Base-by-base conservation (phyloP, 2,329 filamentous ascomycete species). In the Emmonsiellopsis sp. region DNA sequence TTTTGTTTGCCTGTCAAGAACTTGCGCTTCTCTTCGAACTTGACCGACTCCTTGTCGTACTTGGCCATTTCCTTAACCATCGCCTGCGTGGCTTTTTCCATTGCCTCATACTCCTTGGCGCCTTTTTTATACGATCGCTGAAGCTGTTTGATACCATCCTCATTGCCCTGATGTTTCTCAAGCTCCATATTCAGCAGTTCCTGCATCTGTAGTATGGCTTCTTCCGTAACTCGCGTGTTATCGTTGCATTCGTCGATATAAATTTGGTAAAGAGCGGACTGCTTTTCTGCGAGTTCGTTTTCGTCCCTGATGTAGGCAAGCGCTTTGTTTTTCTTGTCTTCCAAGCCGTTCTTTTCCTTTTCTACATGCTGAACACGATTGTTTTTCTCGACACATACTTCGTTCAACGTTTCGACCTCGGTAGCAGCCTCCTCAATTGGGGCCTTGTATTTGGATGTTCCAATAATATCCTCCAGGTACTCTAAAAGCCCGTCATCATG, bases 381-480 rank as follows among this genome's bases (percentile, higher is more conserved):
- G 61, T 87, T 95, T 76, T 98, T 98, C 70, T 98, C 93, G 63
- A 89, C 79, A 66, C 93, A 98, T 2, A 95, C 82, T 63, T 98
- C 93, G 66, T 98, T 98, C 52, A 97, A 79, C 1, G 83, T 84
- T 70, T 98, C 93, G 0, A 95, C 89, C 69, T 97, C 89, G 1
- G 85, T 75, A 0, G 90, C 92, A 0, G 91, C 85, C 72, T 98
- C 93, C 62, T 98, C 93, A 58, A 98, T 98, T 0, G 93, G 92
- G 0, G 87, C 82, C 73, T 98, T 98, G 76, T 98, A 98, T 68
- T 95, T 96, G 5, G 93, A 97, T 0, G 93, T 98, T 58, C 94
- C 93, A 62, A 98, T 97, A 57, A 98, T 98, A 65, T 98, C 93
- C 69, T 98, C 93, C 0, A 98, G 81, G 59, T 98, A 98, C 69